Conservation (phyloP, 169 alveolate species). For the Plasmodium gonderi region DNA sequence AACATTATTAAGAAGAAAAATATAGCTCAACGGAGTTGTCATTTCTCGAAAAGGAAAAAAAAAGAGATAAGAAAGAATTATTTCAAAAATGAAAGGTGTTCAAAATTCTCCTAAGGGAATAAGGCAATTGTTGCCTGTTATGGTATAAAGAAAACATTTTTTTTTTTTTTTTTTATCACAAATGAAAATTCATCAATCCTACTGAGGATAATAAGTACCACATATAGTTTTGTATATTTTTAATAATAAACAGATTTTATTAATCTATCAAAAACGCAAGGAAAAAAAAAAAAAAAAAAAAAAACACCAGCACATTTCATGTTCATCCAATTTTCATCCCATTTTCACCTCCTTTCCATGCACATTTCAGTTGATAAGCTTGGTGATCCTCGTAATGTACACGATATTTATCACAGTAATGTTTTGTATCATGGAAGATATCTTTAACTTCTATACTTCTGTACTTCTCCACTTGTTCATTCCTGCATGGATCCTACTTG, state of each 20-base stretch:
- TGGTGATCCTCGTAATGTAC: conserved; percentile 61
- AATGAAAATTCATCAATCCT: too few species aligned
- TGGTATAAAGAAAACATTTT: conserved; percentile 12
- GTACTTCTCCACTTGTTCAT: too few species aligned
- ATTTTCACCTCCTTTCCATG: neutral
- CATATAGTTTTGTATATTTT: too few species aligned
- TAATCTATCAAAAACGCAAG: too few species aligned
- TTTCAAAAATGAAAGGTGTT: conserved; percentile 10
- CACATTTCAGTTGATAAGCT: conserved; percentile 35
- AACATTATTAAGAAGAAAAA: too few species aligned
- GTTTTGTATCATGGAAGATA: too few species aligned
- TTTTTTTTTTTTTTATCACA: too few species aligned
- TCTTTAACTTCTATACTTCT: too few species aligned
- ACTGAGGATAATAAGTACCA: too few species aligned
- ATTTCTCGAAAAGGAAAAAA: neutral
- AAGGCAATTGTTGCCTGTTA: conserved; percentile 52
- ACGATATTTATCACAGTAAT: conserved; percentile 58
- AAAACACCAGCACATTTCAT: neutral
- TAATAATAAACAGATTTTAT: too few species aligned
- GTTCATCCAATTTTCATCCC: neutral
- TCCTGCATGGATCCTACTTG: too few species aligned
- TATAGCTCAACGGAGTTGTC: neutral
- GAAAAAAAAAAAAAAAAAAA: too few species aligned
- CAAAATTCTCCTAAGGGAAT: conserved; percentile 10
- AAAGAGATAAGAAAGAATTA: neutral